Conservation (phyloP, 1,284 basidiomycete genomes). For the Pascua sp. region DNA sequence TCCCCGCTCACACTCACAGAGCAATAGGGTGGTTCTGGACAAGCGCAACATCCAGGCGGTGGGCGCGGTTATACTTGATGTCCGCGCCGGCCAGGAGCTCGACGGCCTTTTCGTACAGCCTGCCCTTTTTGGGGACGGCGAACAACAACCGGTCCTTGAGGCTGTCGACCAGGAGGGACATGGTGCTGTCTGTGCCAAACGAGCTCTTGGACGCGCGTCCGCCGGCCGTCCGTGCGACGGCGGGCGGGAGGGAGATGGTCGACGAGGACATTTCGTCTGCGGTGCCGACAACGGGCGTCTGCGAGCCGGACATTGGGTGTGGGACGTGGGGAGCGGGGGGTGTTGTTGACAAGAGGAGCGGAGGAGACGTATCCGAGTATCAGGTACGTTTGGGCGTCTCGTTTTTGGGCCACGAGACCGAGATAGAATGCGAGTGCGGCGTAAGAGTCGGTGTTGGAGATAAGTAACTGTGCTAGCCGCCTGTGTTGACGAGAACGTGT, state of each 20-base stretch:
- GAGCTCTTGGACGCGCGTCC: constrained; percentile 22
- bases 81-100: constrained; percentile 86
- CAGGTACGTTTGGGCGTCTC: too few species aligned
- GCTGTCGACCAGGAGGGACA: constrained; percentile 55
- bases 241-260: constrained; percentile 12
- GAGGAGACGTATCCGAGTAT: too few species aligned
- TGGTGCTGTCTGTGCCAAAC: constrained; percentile 47
- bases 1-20: constrained; percentile 57
- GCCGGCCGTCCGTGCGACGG: neutral
- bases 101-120: constrained; percentile 89
- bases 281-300: constrained; percentile 4
- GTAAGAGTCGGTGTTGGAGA: too few species aligned
- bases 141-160: constrained; percentile 76
- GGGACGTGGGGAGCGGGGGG: neutral
- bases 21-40: constrained; percentile 91
- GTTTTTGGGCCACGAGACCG: too few species aligned
- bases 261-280: constrained; percentile 12
- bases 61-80: constrained; percentile 87
- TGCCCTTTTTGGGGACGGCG: constrained; percentile 97
- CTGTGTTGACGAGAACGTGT: too few species aligned
- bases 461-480: too few species aligned
- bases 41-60: constrained; percentile 86
- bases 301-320: constrained; percentile 17
- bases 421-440: too few species aligned
- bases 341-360: neutral